Base-by-base conservation (phyloP, 1,284 basidiomycete genomes). In the Cerrena zonata region DNA sequence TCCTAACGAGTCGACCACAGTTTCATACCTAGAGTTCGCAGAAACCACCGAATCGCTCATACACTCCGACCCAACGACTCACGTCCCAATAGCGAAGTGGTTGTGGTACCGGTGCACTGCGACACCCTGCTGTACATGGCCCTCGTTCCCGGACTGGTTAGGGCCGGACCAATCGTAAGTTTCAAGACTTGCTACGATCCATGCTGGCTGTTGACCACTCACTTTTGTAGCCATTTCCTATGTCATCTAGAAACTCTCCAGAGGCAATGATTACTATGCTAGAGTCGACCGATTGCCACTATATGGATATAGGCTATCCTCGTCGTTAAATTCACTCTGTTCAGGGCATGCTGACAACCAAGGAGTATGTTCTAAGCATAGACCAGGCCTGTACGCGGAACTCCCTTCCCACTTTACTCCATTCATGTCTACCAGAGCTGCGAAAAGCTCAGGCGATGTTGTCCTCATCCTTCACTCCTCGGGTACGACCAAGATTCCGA, bases 101-200 rank as follows among this genome's bases (percentile, higher is more conserved):
- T 70, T 7, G 67, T 59, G 15, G 26, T 69, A 3, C 53, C 70
- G 12, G 61, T 67, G 1, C 53, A 65, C 21, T 52, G 57, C 10
- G 69, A 70, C 44, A 59, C 58, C 2, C 39, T 68, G 2, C 52
- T 67, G 3, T 69, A 70, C 52, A 59, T 66, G 25, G 61, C 65
- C 0, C 52, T 65, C 1, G 45, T 62, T 0, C 48, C 63, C 0
- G 69, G 68, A 1, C 52, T 68, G 27, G 59, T 66, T 19, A 53
- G 56, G 43, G 66, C 66, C 2, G 69, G 69, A 2, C 47, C 63
- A 12, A 54, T 69, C 5, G 58, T 61, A 42, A 38, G 26, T 37
- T 15, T 49, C 24, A 7, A 27, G 26, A 21, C 30, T 34, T 34
- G 30, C 7, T 21, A 15, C 21, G 34, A 19, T 23, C 30, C 30